Conservation (phyloP, 1,139 yeast genomes). For the Nakaseomyces sp. region DNA sequence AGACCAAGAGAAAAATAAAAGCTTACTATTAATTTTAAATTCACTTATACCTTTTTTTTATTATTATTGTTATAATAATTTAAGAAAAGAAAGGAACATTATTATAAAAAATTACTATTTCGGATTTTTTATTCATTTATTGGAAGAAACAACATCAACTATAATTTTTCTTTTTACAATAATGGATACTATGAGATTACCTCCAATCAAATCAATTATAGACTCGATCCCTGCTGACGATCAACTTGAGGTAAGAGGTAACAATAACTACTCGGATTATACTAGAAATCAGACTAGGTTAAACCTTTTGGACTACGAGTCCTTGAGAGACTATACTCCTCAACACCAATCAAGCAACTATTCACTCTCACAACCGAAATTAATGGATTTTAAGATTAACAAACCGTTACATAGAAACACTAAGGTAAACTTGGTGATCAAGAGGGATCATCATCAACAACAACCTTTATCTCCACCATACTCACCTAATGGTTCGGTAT, state of each 20-base stretch:
- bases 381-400: not conserved
- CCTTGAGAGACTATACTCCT: slow-evolving; percentile 1
- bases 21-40: no score
- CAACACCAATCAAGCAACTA: not conserved
- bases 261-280: not conserved
- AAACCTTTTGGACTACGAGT: slow-evolving; percentile 4
- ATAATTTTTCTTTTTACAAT: not conserved
- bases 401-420: not conserved
- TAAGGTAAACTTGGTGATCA: slow-evolving; percentile 2
- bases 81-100: no score
- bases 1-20: no score
- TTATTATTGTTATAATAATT: no score
- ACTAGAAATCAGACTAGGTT: not conserved
- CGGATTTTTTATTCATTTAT: no score
- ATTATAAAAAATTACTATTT: no score
- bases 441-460: not conserved
- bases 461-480: slow-evolving; percentile 2
- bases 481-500: not conserved
- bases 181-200: slow-evolving; percentile 2
- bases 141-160: no score
- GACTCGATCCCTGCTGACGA: slow-evolving; percentile 1
- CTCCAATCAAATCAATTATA: slow-evolving; percentile 1
- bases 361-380: not conserved
- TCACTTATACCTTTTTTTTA: no score
- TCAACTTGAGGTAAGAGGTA: not conserved